A percentile compares a stretch with the other conserved stretches of the same genome.
Conservation (phyloP, 306 rosid species). For the Cucurbita argyrosperma region DNA sequence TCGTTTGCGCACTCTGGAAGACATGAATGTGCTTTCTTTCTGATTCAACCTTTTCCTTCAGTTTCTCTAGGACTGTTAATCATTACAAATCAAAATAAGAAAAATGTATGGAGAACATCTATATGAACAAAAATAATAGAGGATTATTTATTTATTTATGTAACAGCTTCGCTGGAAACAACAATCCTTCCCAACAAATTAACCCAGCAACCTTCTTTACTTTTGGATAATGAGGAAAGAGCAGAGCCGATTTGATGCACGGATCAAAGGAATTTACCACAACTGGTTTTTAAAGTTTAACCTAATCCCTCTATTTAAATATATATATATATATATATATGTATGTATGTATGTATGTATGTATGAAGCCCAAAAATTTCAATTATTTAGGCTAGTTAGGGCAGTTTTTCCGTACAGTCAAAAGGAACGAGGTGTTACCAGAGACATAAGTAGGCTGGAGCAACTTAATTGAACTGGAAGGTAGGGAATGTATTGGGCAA, state of each 20-base stretch:
- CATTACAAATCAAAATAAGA: not conserved
- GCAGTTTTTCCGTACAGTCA: not conserved
- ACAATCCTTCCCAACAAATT: not conserved
- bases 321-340: too few species aligned
- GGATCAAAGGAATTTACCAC: not conserved
- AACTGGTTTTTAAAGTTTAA: too few species aligned
- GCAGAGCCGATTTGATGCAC: not conserved
- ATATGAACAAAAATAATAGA: not conserved
- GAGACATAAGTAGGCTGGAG: conserved; percentile 38
- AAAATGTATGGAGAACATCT: not conserved
- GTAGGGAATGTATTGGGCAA: conserved; percentile 31
- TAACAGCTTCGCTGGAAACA: not conserved
- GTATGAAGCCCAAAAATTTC: not conserved
- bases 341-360: too few species aligned
- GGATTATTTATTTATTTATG: not conserved
- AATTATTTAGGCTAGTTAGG: not conserved
- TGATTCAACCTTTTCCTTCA: conserved; percentile 36
- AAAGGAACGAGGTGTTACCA: conserved; percentile 30
- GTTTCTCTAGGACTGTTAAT: conserved; percentile 49
- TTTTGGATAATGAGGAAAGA: not conserved
- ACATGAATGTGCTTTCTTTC: conserved; percentile 39
- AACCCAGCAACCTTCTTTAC: not conserved
- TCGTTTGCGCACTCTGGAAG: conserved; percentile 13
- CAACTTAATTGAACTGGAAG: conserved; percentile 45
- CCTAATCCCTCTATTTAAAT: too few species aligned